Conservation (phyloP, 2,329 filamentous ascomycete genomes). For the Macrophomina pseudophaseolina region DNA sequence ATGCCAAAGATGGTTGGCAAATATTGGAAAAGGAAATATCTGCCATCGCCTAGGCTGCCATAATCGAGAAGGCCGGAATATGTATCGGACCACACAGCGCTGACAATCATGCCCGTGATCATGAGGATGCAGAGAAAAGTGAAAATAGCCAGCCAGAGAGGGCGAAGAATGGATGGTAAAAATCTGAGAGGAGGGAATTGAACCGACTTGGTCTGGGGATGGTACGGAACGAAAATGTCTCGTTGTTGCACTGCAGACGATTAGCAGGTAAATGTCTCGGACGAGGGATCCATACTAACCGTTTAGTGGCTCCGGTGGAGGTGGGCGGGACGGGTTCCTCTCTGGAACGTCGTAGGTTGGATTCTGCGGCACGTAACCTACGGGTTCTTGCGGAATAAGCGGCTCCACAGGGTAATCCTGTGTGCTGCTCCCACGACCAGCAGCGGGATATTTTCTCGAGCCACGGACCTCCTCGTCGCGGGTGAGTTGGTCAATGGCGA, state of each 20-base stretch:
- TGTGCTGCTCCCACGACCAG: conserved; percentile 25
- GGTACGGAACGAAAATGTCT: conserved; percentile 41
- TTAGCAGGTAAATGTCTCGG: not conserved
- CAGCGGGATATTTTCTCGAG: conserved; percentile 54
- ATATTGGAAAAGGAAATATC: conserved; percentile 87
- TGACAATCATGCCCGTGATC: conserved; percentile 73
- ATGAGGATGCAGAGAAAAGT: conserved; percentile 70
- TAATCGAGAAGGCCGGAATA: conserved; percentile 70
- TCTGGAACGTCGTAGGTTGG: not conserved
- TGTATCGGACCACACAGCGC: conserved; percentile 55
- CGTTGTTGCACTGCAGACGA: conserved; percentile 23
- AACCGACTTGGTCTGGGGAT: conserved; percentile 33
- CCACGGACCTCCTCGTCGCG: conserved; percentile 69
- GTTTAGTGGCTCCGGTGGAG: conserved; percentile 15
- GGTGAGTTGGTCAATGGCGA: conserved; percentile 86
- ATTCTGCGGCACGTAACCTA: conserved; percentile 20
- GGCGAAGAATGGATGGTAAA: conserved; percentile 73
- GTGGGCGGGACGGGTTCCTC: conserved; percentile 11
- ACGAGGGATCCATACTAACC: not conserved
- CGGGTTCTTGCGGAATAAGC: conserved; percentile 48
- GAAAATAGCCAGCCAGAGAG: conserved; percentile 65
- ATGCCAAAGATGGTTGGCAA: conserved; percentile 79
- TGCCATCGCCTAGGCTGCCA: conserved; percentile 68
- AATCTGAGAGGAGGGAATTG: conserved; percentile 61
- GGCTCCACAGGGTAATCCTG: conserved; percentile 58